These are phyloP conservation scores for Hymenoscyphus albidus DNA, from an alignment of 2,329 filamentous ascomycete genomes.

Conservation along the genomic window DNA sequence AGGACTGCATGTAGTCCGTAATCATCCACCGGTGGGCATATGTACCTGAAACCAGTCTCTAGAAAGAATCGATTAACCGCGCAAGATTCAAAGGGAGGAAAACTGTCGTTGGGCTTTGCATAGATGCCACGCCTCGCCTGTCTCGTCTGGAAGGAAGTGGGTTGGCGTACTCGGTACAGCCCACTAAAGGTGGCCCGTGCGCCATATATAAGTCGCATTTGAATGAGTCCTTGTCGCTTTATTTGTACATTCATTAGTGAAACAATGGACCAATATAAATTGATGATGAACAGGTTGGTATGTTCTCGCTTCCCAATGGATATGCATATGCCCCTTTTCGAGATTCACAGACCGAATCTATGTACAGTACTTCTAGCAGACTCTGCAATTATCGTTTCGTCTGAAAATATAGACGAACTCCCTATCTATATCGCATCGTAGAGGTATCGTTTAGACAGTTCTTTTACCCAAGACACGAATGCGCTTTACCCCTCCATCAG, in stretches of 20 bases:
- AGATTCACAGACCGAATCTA: not conserved
- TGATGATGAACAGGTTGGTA: not conserved
- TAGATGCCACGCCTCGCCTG: not conserved
- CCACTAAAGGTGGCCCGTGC: slow-evolving; percentile 1
- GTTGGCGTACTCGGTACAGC: not conserved
- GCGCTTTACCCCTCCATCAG: slow-evolving; percentile 88
- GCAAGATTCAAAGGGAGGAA: not conserved
- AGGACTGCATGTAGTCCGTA: slow-evolving; percentile 29
- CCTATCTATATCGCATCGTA: not conserved
- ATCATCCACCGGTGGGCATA: slow-evolving; percentile 25
- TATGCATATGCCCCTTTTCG: not conserved
- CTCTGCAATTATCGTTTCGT: not conserved
- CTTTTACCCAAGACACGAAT: slow-evolving; percentile 71
- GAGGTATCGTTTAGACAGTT: slow-evolving; percentile 16
- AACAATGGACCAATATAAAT: not conserved
- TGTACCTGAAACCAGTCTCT: not conserved
- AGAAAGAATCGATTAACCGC: not conserved
- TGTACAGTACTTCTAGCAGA: not conserved
- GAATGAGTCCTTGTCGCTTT: not conserved
- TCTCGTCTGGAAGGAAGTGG: not conserved
- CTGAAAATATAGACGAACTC: not conserved
- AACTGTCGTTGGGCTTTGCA: not conserved
- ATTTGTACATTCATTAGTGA: not conserved
- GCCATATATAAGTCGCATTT: not conserved
- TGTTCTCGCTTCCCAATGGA: not conserved